Evolutionary conservation across 2,329 filamentous ascomycete species (phyloP).

Genomic region (Sclerotinia trifoliorum): DNA sequence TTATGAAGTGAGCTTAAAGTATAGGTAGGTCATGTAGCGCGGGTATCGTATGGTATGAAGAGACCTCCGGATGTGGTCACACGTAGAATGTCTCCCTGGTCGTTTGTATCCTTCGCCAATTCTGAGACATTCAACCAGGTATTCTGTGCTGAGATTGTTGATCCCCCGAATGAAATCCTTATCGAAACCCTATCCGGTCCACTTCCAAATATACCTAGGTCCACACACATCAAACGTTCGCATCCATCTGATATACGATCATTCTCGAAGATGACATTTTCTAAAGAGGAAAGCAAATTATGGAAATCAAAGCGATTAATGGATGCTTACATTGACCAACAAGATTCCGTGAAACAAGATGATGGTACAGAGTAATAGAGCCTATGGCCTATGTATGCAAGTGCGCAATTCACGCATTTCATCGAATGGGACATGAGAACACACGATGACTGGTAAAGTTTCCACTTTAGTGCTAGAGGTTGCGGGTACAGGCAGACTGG

Average conservation of each 20-base stretch:
- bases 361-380: not conserved
- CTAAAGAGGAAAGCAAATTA: not conserved
- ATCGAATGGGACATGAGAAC: constrained; percentile 6
- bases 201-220: constrained; percentile 4
- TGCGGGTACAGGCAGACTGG: constrained; percentile 14
- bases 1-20: not conserved
- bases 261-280: not conserved
- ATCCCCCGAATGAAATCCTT: constrained; percentile 14
- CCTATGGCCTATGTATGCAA: not conserved
- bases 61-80: constrained; percentile 18
- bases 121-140: constrained; percentile 20
- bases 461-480: constrained; percentile 2
- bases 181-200: constrained; percentile 11
- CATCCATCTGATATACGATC: not conserved
- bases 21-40: constrained; percentile 19
- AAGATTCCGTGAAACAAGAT: not conserved
- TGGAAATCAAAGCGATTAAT: not conserved
- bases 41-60: constrained; percentile 7
- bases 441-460: constrained; percentile 13
- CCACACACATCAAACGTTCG: not conserved
- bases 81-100: constrained; percentile 13
- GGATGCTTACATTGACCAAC: constrained; percentile 13
- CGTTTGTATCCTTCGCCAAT: constrained; percentile 14
- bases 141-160: constrained; percentile 13
- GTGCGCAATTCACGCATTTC: constrained; percentile 8